Base-by-base conservation (phyloP, 176 grass and related monocot genomes). In the Rhynchospora breviuscula region DNA sequence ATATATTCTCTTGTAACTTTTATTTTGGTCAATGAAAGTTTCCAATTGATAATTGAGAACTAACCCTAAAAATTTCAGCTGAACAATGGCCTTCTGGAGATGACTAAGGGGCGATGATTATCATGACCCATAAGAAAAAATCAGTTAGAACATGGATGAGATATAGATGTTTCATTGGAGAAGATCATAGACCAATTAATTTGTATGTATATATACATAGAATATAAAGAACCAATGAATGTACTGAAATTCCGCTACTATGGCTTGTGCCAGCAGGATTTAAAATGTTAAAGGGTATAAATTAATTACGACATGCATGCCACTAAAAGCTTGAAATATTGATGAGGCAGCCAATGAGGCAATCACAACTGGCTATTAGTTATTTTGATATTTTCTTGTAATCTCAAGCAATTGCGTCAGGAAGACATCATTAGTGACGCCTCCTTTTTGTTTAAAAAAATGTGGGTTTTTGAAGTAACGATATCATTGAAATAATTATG, bases 291-390 rank as follows among this genome's bases (percentile, higher is more conserved):
- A 4, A 75, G 52, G 45, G 69, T 74, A 51, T 49, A 25, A 51
- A 75, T 2, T 52, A 52, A 75, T 75, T 52, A 52, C 21, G 52
- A 75, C 70, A 75, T 75, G 70, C 10, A 52, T 75, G 22, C 70
- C 70, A 75, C 45, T 51, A 74, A 13, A 23, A 21, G 70, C 19
- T 40, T 75, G 70, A 18, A 49, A 52, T 52, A 75, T 47, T 52
- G 25, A 75, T 71, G 6, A 21, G 0, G 67, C 10, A 71, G 17
- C 67, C 15, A 71, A 71, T 47, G 17, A 45, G 15, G 9, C 18
- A 47, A 70, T 3, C 2, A 45, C 61, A 64, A 64, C 61, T 13
- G 61, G 22, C 61, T 64, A 67, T 40, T 67, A 0, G 14, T 67
- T 67, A 15, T 40, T 67, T 67, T 40, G 14, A 40, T 67, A 15